Evolutionary conservation across 768 basidiomycete genomes (phyloP).

Genomic region (Rhodotorula kratochvilovae): DNA sequence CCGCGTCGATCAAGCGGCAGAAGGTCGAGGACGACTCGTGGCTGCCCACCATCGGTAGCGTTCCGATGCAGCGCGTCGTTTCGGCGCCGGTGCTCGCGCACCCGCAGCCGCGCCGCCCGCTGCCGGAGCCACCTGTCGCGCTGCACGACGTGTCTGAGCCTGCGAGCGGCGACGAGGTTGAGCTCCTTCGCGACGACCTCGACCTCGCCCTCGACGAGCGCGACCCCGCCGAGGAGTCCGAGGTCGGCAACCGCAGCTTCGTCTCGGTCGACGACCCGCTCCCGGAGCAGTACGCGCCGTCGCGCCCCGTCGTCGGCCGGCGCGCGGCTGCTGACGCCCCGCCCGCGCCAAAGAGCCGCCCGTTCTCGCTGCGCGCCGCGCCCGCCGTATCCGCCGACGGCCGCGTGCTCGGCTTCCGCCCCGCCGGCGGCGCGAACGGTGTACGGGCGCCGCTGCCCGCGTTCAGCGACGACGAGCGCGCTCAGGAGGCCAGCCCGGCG

Average conservation of each 20-base stretch:
- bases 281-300: constrained; percentile 13
- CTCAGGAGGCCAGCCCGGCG: not conserved
- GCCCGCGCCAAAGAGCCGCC: not conserved
- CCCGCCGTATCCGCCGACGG: constrained; percentile 3
- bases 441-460: too few relatives aligned
- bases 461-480: not conserved
- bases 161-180: not conserved
- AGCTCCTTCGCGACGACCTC: not conserved
- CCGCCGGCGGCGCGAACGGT: not conserved
- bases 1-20: not conserved
- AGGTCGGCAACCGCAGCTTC: not conserved
- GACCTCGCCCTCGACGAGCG: not conserved
- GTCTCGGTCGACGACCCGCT: constrained; percentile 19
- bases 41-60: not conserved
- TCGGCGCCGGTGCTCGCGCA: not conserved
- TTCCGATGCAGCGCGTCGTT: not conserved
- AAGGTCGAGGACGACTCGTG: not conserved
- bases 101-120: constrained; percentile 21
- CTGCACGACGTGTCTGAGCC: not conserved
- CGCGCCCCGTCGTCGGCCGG: not conserved
- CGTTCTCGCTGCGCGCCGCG: constrained; percentile 12
- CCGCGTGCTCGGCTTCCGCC: constrained; percentile 10
- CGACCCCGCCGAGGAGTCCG: not conserved
- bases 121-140: not conserved
- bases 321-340: not conserved